Percentiles rank a stretch among this genome's conserved stretches.
Conservation (phyloP, 805 yeast species). For the Nakazawaea wyomingensis region DNA sequence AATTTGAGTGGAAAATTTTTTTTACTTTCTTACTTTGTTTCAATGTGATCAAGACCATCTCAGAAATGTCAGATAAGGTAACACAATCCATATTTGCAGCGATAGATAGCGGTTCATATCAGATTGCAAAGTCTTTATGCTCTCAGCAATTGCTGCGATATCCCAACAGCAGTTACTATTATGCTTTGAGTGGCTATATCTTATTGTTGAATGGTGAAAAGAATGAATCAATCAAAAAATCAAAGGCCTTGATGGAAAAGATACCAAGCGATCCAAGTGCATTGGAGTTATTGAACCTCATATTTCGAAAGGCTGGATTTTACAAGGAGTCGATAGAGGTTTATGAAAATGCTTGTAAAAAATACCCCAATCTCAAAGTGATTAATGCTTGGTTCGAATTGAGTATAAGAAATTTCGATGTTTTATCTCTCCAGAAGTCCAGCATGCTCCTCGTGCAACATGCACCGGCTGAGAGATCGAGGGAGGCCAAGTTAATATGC, state of each 20-base stretch:
- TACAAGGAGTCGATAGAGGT: constrained; percentile 39
- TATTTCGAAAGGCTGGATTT: constrained; percentile 35
- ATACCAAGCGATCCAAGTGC: constrained; percentile 53
- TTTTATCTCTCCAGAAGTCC: constrained; percentile 49
- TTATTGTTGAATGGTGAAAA: constrained; percentile 29
- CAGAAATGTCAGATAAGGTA: constrained; percentile 24
- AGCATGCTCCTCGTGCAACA: constrained; percentile 37
- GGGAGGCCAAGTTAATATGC: constrained; percentile 45
- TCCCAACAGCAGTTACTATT: constrained; percentile 54
- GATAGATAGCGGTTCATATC: constrained; percentile 48
- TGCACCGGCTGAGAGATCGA: constrained; percentile 24
- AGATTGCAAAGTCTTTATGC: constrained; percentile 46
- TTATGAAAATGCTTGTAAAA: constrained; percentile 54
- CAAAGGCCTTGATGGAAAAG: constrained; percentile 24
- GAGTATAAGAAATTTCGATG: constrained; percentile 42
- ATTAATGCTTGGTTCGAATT: constrained; percentile 54
- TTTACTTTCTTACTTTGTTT: neutral
- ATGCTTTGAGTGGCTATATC: constrained; percentile 37
- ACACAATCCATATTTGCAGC: constrained; percentile 32
- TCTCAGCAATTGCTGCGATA: constrained; percentile 43
- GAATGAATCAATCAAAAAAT: constrained; percentile 29
- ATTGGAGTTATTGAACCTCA: constrained; percentile 39
- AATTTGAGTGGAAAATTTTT: constrained; percentile 1
- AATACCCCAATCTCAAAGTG: constrained; percentile 45
- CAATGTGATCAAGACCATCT: neutral